phyloP scores from a whole-genome alignment of 2,329 filamentous ascomycete genomes.

The Colletotrichum trifolii region DNA sequence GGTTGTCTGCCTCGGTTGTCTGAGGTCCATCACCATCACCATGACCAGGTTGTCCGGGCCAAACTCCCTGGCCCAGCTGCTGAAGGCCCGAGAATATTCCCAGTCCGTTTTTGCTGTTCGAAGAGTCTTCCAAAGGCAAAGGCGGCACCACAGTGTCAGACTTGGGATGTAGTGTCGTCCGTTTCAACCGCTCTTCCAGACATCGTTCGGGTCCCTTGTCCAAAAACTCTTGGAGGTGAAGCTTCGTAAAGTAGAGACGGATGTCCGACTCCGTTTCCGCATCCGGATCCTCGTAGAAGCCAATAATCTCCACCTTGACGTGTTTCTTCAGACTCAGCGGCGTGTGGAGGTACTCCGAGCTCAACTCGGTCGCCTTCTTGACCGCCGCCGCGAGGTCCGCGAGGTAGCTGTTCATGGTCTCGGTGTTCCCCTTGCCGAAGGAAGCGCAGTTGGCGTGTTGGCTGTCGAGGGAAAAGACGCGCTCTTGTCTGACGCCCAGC shows the following conservation, averaged over 20 bases:
- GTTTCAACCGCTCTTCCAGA: conserved; percentile 61
- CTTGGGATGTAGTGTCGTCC: conserved; percentile 37
- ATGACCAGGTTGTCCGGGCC: conserved; percentile 12
- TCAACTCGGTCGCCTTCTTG: conserved; percentile 50
- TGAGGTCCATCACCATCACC: conserved; percentile 28
- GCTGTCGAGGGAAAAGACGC: conserved; percentile 64
- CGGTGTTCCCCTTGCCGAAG: conserved; percentile 61
- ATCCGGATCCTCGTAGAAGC: conserved; percentile 68
- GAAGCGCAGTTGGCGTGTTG: conserved; percentile 66
- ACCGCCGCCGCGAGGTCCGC: conserved; percentile 51
- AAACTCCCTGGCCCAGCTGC: conserved; percentile 19
- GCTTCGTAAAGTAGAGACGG: conserved; percentile 62
- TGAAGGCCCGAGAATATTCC: conserved; percentile 15
- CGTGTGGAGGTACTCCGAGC: conserved; percentile 50
- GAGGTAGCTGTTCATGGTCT: conserved; percentile 52
- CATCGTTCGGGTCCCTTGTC: conserved; percentile 66
- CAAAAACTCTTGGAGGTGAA: conserved; percentile 65
- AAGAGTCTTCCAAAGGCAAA: not conserved
- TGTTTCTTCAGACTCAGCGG: conserved; percentile 61
- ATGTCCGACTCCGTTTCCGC: conserved; percentile 51
- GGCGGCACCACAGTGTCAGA: not conserved
- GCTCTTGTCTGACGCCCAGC: conserved; percentile 62
- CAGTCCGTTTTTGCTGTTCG: conserved; percentile 9
- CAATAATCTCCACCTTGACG: conserved; percentile 67
- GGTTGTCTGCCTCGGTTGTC: conserved; percentile 28